Base-by-base conservation (phyloP, 176 grass and related monocot genomes). In the Aechmea fasciata region DNA sequence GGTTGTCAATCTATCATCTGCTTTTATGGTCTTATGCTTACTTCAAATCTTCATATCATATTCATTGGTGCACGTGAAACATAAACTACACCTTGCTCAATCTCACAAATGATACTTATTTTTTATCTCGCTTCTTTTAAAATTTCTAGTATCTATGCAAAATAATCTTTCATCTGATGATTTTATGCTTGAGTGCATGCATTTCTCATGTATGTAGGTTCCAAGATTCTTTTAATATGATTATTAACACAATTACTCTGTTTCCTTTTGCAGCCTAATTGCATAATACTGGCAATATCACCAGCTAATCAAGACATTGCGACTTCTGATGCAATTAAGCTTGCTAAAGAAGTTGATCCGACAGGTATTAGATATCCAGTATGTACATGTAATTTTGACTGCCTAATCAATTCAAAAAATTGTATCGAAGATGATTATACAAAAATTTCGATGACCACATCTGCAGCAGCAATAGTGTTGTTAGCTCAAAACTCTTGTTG, bases 271-370 rank as follows among this genome's bases (percentile, higher is more conserved):
- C 74, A 83, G 80, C 80, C 80, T 49, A 83, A 77, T 28, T 77
- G 73, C 65, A 68, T 83, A 29, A 77, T 83, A 74, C 62, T 86
- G 70, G 84, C 84, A 70, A 86, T 86, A 78, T 86, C 84, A 29
- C 75, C 84, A 66, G 80, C 80, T 48, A 83, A 83, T 66, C 80
- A 83, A 76, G 80, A 83, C 65, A 83, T 83, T 68, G 80, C 80
- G 19, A 83, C 80, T 67, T 82, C 80, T 62, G 80, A 83, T 77
- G 80, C 80, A 2, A 83, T 83, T 17, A 83, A 72, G 62, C 69
- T 83, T 29, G 47, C 74, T 24, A 76, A 47, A 52, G 84, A 86
- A 59, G 79, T 82, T 74, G 84, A 86, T 71, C 79, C 84, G 53
- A 49, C 66, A 82, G 84, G 84, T 86, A 61, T 18, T 67, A 67